These are phyloP conservation scores for Flaveria sonorensis DNA, from an alignment of 129 eudicot genomes.

Conservation along the genomic window DNA sequence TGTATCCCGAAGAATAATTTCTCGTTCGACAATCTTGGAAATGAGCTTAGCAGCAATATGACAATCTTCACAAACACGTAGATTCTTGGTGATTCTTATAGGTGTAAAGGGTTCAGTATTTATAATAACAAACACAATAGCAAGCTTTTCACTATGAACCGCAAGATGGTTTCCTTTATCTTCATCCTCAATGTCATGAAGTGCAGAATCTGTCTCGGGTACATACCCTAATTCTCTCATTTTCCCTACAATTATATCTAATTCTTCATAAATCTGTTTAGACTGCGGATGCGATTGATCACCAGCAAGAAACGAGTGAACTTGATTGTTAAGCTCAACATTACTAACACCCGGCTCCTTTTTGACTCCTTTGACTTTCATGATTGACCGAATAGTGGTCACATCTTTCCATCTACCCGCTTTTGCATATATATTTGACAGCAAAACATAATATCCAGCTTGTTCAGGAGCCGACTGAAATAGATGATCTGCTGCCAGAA, in stretches of 20 bases:
- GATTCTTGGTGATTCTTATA: conserved; percentile 69
- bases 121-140: conserved; percentile 65
- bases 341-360: conserved; percentile 79
- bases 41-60: conserved; percentile 71
- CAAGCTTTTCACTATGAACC: conserved; percentile 85
- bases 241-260: conserved; percentile 55
- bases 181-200: conserved; percentile 87
- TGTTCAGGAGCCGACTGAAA: conserved; percentile 70
- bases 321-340: conserved; percentile 62
- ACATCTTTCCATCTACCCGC: conserved; percentile 90
- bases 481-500: conserved; percentile 78
- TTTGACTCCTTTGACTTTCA: conserved; percentile 73
- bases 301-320: conserved; percentile 70
- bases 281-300: conserved; percentile 70
- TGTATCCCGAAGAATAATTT: conserved; percentile 70
- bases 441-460: conserved; percentile 78
- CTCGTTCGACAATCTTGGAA: conserved; percentile 60
- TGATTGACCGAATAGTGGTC: conserved; percentile 54
- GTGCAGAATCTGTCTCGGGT: conserved; percentile 59
- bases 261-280: conserved; percentile 50
- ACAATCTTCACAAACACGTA: conserved; percentile 90
- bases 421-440: conserved; percentile 91
- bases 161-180: conserved; percentile 69
- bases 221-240: conserved; percentile 77
- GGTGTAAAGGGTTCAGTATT: conserved; percentile 53